Conservation (phyloP, 768 basidiomycete genomes). For the Trametes sanguinea region DNA sequence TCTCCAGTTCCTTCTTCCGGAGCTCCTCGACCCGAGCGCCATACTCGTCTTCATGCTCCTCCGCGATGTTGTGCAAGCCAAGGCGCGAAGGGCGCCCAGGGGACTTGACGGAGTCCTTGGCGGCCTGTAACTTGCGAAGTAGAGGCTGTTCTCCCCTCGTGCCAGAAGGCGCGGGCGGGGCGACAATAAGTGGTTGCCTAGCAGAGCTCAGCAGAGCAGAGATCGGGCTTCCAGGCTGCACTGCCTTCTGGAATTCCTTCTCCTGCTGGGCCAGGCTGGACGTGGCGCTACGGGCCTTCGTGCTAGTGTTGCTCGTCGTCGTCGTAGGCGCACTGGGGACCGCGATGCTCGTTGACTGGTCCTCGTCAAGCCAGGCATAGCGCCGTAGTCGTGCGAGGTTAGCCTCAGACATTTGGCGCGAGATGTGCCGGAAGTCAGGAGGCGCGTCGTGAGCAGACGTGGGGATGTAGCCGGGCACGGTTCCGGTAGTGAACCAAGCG, state of each 20-base stretch:
- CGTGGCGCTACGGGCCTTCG: slow-evolving; percentile 44
- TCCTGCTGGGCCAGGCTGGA: slow-evolving; percentile 82
- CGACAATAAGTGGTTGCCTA: slow-evolving; percentile 81
- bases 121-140: slow-evolving; percentile 58
- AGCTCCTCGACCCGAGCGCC: slow-evolving; percentile 45
- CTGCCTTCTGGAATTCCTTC: slow-evolving; percentile 94
- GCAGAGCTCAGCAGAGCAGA: slow-evolving; percentile 89
- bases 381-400: slow-evolving; percentile 75
- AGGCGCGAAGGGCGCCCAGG: slow-evolving; percentile 47
- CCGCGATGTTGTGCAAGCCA: slow-evolving; percentile 49
- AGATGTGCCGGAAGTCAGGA: slow-evolving; percentile 76
- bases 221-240: slow-evolving; percentile 94
- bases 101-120: slow-evolving; percentile 47
- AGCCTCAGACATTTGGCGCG: slow-evolving; percentile 55
- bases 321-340: slow-evolving; percentile 40
- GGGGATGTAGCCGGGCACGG: slow-evolving; percentile 81
- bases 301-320: slow-evolving; percentile 12
- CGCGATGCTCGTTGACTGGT: slow-evolving; percentile 47
- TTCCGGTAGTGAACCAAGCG: slow-evolving; percentile 79
- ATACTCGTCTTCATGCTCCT: slow-evolving; percentile 40
- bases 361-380: slow-evolving; percentile 63
- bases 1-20: slow-evolving; percentile 75
- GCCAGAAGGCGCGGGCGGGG: slow-evolving; percentile 34
- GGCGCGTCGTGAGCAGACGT: slow-evolving; percentile 70
- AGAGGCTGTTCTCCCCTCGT: slow-evolving; percentile 43